phyloP scores from a whole-genome alignment of 208 protist genomes.

The Acanthamoeba culbertsoni region DNA sequence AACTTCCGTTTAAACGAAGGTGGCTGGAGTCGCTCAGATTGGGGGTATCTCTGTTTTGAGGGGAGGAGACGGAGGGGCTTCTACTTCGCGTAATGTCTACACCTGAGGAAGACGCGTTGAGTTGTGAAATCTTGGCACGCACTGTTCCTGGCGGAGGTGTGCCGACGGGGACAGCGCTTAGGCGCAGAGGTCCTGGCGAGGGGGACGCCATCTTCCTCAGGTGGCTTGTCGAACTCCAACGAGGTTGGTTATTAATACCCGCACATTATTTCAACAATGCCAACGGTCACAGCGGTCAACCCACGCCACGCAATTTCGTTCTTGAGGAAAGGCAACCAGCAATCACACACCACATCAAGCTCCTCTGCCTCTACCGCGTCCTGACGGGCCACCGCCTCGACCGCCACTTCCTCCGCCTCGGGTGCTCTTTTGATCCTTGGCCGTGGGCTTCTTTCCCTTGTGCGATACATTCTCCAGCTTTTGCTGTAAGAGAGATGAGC shows the following conservation, averaged over 20 bases:
- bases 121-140: slow-evolving; percentile 16
- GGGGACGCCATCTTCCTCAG: background rate
- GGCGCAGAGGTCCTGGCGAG: background rate
- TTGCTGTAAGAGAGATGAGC: background rate
- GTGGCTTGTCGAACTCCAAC: no score
- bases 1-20: background rate
- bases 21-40: slow-evolving; percentile 7
- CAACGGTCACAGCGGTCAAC: no score
- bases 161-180: background rate
- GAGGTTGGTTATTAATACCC: no score
- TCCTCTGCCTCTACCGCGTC: background rate
- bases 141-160: background rate
- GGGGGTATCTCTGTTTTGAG: background rate
- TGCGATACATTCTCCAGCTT: background rate
- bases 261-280: no score
- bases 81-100: background rate
- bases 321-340: no score
- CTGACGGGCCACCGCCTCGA: background rate
- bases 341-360: background rate
- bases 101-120: background rate
- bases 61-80: background rate
- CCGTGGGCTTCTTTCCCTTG: background rate
- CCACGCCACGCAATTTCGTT: no score
- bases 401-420: background rate
- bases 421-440: background rate